These are phyloP conservation scores for Quercus suber DNA, from an alignment of 306 rosid genomes.

Conservation along the genomic window DNA sequence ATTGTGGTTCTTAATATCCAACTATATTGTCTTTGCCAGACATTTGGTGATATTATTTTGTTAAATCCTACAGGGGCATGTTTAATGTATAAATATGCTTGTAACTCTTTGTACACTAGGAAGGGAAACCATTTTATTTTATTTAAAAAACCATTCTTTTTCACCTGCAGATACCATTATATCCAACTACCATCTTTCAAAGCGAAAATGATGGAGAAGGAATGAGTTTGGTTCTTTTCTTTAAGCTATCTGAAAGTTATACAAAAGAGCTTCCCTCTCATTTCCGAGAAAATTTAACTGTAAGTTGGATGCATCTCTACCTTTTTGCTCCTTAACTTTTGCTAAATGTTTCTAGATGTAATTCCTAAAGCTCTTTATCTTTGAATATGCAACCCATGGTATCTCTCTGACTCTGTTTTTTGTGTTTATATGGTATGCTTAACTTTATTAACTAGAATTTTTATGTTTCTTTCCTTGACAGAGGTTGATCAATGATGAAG, in stretches of 20 bases:
- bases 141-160: neutral
- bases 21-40: neutral
- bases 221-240: conserved; percentile 84
- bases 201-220: conserved; percentile 96
- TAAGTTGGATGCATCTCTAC: conserved; percentile 38
- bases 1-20: neutral
- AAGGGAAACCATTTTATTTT: neutral
- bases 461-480: conserved; percentile 34
- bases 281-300: conserved; percentile 70
- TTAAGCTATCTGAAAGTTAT: conserved; percentile 74
- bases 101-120: neutral
- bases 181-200: conserved; percentile 76
- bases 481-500: conserved; percentile 91
- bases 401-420: neutral
- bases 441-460: conserved; percentile 10
- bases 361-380: conserved; percentile 8
- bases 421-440: neutral
- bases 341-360: neutral
- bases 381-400: neutral
- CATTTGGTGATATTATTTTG: neutral
- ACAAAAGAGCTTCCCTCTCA: conserved; percentile 68
- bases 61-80: neutral
- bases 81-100: neutral
- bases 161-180: conserved; percentile 79
- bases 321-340: conserved; percentile 5